Evolutionary conservation across 2,329 filamentous ascomycete genomes (phyloP), one percentile per base, ranked within the genome.

Genomic region (Elsinoe perseae): DNA sequence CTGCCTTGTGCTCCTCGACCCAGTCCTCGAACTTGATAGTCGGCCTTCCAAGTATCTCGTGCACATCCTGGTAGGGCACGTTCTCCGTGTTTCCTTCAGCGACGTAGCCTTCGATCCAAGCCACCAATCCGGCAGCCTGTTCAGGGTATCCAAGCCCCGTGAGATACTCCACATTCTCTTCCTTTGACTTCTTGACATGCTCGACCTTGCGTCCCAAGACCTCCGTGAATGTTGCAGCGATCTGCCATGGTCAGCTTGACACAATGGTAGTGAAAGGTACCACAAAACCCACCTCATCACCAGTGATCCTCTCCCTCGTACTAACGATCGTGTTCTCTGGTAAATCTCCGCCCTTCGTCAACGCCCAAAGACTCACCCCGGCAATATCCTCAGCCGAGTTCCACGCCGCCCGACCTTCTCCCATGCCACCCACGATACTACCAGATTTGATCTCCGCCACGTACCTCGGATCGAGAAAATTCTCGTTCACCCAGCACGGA

Each of bases 131-230:
- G 10, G 48, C 48, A 32, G 20, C 9, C 4, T 10, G 27, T 20
- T 8, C 14, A 2, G 48, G 46, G 12, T 52, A 18, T 32, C 48
- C 48, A 9, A 52, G 12, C n/a, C 18, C 84, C 1, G 97, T 89
- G 56, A 88, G 80, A 58, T 84, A 82, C 55, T 93, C 80, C 58
- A 97, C 89, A 72, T 98, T 93, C 16, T 96, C 89, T 73, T 98
- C 93, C 57, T 91, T 81, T 78, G 97, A 92, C 4, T 97, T 85
- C 38, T 80, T 73, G 36, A 98, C 79, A 71, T 97, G 91, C 60
- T 84, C 86, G 68, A 97, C 18, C 48, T 36, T 36, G 14, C 27
- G n/a, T 4, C 48, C 48, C 27, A 52, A 21, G 10, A 34, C 30
- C 27, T 30, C 23, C n/a, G 48, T 52, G 18, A 52, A 36, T 5